Evolutionary conservation across 768 basidiomycete genomes (phyloP), one percentile per base, ranked within the genome.

Genomic region (Imleria badia): DNA sequence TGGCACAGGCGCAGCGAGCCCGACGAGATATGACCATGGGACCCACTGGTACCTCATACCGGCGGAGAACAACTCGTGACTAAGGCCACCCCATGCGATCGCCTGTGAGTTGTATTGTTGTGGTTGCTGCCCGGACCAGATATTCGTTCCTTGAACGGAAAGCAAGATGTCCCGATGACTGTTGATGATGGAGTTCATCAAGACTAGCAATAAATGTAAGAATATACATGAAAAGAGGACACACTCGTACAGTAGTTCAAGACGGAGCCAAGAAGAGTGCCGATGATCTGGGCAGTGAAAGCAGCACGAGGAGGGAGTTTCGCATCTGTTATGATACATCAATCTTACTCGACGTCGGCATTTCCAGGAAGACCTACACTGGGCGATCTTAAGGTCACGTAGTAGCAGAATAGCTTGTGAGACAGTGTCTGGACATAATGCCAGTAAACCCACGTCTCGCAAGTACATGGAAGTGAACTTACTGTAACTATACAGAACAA

Each of bases 291-390:
- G 12, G 81, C 81, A 19, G 76, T 73, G 66, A 87, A 86, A 3
- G 84, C 81, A 31, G 78, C 78, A 9, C 84, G 81, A 42, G 85
- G 85, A 31, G 85, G 82, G 36, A 86, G 75, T 69, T 86, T 86
- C 22, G 78, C 55, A 48, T 70, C 67, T 69, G 36, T 36, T 1
- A 15, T 15, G 7, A 35, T n/a, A 17, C 1, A 38, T 64, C 17
- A 76, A 63, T 78, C 74, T 65, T 77, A 78, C 35, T 73, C 75
- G 65, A 68, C 19, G 9, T n/a, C 3, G 26, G 3, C 17, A 50
- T 20, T 17, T 10, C 17, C 10, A 9, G 3, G 10, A 42, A 42
- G 17, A 26, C 52, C 9, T 52, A 62, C 64, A 66, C 58, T 63
- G 68, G 56, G 50, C 60, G n/a, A 66, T 77, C 64, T 85, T 86